A percentile compares a stretch with the other conserved stretches of the same genome.
Conservation (phyloP, 441 rosid genomes). For the Aquilaria agallochum region DNA sequence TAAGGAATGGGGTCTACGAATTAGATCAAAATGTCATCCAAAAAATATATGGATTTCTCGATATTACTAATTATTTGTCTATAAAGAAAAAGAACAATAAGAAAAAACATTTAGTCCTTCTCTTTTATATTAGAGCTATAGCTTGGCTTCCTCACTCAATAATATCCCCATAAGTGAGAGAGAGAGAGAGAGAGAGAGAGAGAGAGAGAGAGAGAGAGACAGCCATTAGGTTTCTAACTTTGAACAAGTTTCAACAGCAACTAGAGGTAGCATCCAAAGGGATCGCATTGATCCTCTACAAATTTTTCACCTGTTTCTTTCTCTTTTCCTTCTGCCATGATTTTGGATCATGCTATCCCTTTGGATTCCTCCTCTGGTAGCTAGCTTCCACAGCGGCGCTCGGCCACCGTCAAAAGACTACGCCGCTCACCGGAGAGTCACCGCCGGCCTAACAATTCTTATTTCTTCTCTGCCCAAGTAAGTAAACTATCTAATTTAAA, state of each 20-base stretch:
- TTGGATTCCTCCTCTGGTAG: conserved; percentile 92
- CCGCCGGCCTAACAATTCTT: not conserved
- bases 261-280: conserved; percentile 97
- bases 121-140: conserved; percentile 43
- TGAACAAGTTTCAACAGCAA: conserved; percentile 26
- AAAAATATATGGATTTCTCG: no score
- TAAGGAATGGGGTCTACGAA: conserved; percentile 33
- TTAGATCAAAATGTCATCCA: conserved; percentile 5
- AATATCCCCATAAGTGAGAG: conserved; percentile 25
- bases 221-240: no score
- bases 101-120: conserved; percentile 13
- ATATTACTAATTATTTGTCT: not conserved
- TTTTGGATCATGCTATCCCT: conserved; percentile 97
- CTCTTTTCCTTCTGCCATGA: not conserved
- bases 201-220: conserved; percentile 18
- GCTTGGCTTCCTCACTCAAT: conserved; percentile 16
- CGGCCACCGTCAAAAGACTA: not conserved
- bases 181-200: conserved; percentile 17
- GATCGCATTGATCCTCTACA: conserved; percentile 94
- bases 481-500: conserved; percentile 5
- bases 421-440: conserved; percentile 6
- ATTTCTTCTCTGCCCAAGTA: not conserved
- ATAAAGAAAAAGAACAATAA: conserved; percentile 1
- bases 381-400: conserved; percentile 20
- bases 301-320: not conserved